Evolutionary conservation across 306 rosid genomes (phyloP), one percentile per base, ranked within the genome.

Genomic region (Dalbergia oliveri): DNA sequence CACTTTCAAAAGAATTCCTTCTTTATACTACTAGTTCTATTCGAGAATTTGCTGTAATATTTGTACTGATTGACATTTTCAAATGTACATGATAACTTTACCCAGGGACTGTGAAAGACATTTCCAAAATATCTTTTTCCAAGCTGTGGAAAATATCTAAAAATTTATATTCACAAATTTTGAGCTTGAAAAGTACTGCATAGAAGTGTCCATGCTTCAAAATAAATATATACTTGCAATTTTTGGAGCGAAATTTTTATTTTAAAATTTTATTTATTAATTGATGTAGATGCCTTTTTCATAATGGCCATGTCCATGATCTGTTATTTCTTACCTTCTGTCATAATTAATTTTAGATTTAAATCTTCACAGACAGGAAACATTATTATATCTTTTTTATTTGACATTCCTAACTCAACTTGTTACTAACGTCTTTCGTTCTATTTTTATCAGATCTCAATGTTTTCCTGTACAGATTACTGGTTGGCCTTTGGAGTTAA

Each of bases 401-500:
- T 19, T 18, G 35, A 21, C 21, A 58, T 77, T 15, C 34, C 13
- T 16, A 26, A 26, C 31, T 26, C 2, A 26, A 26, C 64, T 66
- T 44, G 37, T 57, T 67, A 44, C 67, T 78, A n/a, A 81, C 80
- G 18, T 21, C 58, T 35, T 56, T 15, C 31, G 71, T 33, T 64
- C 71, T 62, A 9, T 80, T 82, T 76, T 34, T 65, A 59, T 75
- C 92, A 95, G 97, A 76, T 87, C 89, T n/a, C 92, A 93, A 75
- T 91, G 99, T 82, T 95, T 82, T 83, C 99, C 99, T 8, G 11
- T 95, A 80, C 94, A 87, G 87, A 12, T 95, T 72, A 93, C 97
- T 78, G 99, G 99, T 69, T 95, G 97, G 98, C 97, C 99, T 1
- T 67, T 78, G 89, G 97, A 95, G 85, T 74, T 95, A 68, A 90